phyloP scores from a whole-genome alignment of 179 eudicot species.

The Vitellaria paradoxa region DNA sequence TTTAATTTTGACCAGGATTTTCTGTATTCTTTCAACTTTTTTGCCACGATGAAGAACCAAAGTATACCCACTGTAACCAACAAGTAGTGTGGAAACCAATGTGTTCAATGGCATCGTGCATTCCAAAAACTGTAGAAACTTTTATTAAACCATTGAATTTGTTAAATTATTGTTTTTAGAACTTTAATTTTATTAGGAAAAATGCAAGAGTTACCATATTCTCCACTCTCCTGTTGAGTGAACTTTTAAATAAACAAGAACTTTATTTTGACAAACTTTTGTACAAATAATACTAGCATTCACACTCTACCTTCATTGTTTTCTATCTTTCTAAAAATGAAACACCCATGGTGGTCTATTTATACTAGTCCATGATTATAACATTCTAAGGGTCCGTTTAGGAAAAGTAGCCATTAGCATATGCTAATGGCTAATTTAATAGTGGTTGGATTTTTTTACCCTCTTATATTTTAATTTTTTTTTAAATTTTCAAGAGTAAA shows the following conservation, averaged over 20 bases:
- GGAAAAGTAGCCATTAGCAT: no score
- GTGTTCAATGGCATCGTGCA: constrained; percentile 1
- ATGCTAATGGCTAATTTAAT: no score
- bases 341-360: no score
- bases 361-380: no score
- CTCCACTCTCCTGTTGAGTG: not conserved
- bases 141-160: not conserved
- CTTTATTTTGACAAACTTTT: no score
- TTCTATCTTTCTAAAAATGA: no score
- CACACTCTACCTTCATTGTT: no score
- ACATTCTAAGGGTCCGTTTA: no score
- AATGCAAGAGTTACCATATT: not conserved
- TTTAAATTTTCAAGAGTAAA: no score
- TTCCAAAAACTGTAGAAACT: not conserved
- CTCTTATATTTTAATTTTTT: no score
- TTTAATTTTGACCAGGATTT: not conserved
- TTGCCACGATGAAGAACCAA: not conserved
- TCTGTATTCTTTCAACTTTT: not conserved
- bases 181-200: not conserved
- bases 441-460: no score
- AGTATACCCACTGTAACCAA: not conserved
- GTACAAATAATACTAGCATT: no score
- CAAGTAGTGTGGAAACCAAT: not conserved
- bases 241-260: not conserved
- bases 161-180: not conserved